These are phyloP conservation scores for Aurifilum marmelostoma DNA, from an alignment of 2,329 filamentous ascomycete genomes.

Conservation along the genomic window DNA sequence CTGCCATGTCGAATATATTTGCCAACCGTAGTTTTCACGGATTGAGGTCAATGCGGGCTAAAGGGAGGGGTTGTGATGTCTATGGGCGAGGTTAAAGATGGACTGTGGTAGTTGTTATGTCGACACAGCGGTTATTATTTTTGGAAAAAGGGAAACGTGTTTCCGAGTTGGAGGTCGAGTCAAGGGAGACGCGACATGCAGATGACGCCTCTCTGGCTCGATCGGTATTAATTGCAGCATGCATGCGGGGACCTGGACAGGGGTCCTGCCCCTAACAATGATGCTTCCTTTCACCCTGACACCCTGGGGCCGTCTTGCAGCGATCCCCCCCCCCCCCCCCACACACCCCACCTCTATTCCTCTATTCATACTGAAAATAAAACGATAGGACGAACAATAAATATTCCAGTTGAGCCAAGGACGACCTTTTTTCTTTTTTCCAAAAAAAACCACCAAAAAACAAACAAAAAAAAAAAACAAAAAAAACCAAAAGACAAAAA, in stretches of 20 bases:
- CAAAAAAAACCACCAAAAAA: too few species aligned
- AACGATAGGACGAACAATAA: too few species aligned
- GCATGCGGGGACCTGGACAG: background rate
- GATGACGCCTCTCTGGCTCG: conserved; percentile 1
- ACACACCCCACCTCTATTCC: too few species aligned
- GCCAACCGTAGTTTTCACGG: background rate
- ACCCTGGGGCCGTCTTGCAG: too few species aligned
- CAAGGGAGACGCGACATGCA: background rate
- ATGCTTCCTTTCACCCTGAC: too few species aligned
- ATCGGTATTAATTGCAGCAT: background rate
- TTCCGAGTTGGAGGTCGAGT: background rate
- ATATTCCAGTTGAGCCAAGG: too few species aligned
- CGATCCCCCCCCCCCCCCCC: too few species aligned
- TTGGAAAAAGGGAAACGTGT: conserved; percentile 1
- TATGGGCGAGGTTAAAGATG: background rate
- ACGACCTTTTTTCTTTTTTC: too few species aligned
- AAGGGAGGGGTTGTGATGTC: background rate
- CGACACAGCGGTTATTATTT: background rate
- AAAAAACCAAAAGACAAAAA: too few species aligned
- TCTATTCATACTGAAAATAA: too few species aligned
- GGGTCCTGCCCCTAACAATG: background rate
- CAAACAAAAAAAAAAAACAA: too few species aligned
- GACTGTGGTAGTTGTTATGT: background rate
- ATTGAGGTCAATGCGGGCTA: background rate
- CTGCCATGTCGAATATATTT: conserved; percentile 18